Evolutionary conservation across 108 stramenopile species (phyloP).

Genomic region (Cyclotella atomus): DNA sequence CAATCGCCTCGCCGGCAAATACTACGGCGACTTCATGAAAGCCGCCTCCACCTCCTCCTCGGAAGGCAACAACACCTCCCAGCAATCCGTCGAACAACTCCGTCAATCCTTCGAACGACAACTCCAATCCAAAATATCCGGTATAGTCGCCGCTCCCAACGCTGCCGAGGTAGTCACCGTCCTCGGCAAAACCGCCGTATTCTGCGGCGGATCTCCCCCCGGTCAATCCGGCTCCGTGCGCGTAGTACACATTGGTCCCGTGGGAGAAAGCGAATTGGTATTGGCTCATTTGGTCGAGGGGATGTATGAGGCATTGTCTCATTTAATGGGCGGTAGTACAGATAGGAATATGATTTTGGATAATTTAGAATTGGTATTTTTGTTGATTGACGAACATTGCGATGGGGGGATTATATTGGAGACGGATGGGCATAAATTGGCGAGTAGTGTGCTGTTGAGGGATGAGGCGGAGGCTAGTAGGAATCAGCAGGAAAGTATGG

Average conservation of each 20-base stretch:
- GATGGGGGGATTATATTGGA: constrained; percentile 88
- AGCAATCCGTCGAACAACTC: constrained; percentile 60
- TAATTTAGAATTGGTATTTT: constrained; percentile 86
- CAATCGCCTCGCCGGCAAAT: constrained; percentile 87
- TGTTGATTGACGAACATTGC: constrained; percentile 89
- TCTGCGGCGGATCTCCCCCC: constrained; percentile 63
- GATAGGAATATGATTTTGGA: constrained; percentile 89
- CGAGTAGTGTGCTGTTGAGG: constrained; percentile 72
- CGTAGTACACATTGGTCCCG: constrained; percentile 82
- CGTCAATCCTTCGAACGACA: constrained; percentile 71
- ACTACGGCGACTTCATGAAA: constrained; percentile 81
- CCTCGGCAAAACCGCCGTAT: constrained; percentile 77
- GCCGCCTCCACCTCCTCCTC: constrained; percentile 21
- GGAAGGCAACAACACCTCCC: constrained; percentile 23
- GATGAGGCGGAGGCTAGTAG: constrained; percentile 54
- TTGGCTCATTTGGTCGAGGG: constrained; percentile 85
- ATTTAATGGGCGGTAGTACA: constrained; percentile 84
- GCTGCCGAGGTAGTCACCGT: constrained; percentile 86
- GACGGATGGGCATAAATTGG: constrained; percentile 78
- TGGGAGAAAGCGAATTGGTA: constrained; percentile 76
- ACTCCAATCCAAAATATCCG: constrained; percentile 78
- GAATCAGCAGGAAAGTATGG: constrained; percentile 19
- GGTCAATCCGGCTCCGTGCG: constrained; percentile 66
- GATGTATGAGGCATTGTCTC: constrained; percentile 82
- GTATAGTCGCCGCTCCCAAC: constrained; percentile 76